Evolutionary conservation across 768 basidiomycete species (phyloP).

Genomic region (Gautieria morchelliformis): DNA sequence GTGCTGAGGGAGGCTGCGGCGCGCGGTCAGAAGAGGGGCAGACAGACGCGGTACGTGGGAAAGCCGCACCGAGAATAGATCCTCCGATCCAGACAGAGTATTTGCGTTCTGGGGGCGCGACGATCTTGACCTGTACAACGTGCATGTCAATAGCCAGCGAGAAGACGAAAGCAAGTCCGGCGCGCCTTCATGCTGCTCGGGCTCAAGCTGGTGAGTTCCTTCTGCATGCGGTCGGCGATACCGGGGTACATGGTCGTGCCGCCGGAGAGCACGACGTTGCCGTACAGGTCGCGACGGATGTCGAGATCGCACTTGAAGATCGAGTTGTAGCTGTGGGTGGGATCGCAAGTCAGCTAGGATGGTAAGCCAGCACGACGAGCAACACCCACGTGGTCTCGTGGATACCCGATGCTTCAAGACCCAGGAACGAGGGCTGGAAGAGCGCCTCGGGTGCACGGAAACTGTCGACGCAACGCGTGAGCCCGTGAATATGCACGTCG

Average conservation of each 20-base stretch:
- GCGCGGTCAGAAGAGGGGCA: too few species aligned
- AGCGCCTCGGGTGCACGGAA: conserved; percentile 92
- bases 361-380: neutral
- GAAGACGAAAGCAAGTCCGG: neutral
- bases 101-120: conserved; percentile 60
- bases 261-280: conserved; percentile 54
- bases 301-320: conserved; percentile 65
- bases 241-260: conserved; percentile 57
- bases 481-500: neutral
- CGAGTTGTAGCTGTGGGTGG: conserved; percentile 47
- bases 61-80: conserved; percentile 25
- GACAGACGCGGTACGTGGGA: too few species aligned
- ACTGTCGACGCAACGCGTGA: conserved; percentile 10
- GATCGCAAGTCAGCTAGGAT: neutral
- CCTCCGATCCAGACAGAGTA: conserved; percentile 59
- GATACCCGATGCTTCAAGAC: conserved; percentile 61
- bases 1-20: conserved; percentile 46
- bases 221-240: conserved; percentile 63
- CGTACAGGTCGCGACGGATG: conserved; percentile 46
- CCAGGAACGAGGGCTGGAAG: conserved; percentile 88
- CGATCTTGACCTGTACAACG: conserved; percentile 43
- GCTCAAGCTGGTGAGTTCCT: conserved; percentile 56
- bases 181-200: conserved; percentile 57
- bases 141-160: conserved; percentile 1
- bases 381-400: conserved; percentile 71